Percentiles rank a stretch among this genome's conserved stretches.
Evolutionary conservation across 345 rosid genomes (phyloP).

Genomic region (Mangifera indica): DNA sequence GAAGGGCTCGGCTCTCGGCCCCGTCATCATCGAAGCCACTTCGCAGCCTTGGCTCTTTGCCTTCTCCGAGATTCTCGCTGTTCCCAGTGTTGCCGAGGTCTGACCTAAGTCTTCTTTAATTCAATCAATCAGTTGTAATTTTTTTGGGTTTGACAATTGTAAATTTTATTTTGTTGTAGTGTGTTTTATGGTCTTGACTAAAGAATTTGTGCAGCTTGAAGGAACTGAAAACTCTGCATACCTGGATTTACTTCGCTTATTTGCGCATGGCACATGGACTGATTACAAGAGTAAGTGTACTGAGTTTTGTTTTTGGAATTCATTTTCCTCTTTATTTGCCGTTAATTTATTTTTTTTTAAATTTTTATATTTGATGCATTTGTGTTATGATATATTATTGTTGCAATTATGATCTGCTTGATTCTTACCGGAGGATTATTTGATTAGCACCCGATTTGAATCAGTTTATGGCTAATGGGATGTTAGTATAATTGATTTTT

Average conservation of each 20-base stretch:
- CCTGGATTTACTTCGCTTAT: conserved; percentile 67
- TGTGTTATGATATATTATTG: not conserved
- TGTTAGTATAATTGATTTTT: not conserved
- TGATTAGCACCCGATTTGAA: not conserved
- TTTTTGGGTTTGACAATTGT: not conserved
- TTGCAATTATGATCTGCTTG: not conserved
- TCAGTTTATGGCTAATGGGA: not conserved
- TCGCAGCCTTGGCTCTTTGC: conserved; percentile 87
- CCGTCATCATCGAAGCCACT: conserved; percentile 72
- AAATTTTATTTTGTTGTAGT: not conserved
- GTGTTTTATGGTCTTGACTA: not conserved
- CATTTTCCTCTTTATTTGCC: not conserved
- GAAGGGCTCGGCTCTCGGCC: conserved; percentile 50
- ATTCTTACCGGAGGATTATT: not conserved
- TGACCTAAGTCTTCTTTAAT: not conserved
- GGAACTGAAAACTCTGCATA: conserved; percentile 58
- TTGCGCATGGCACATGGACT: conserved; percentile 92
- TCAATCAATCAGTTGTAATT: not conserved
- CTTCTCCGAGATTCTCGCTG: conserved; percentile 90
- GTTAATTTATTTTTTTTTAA: not conserved
- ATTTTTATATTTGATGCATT: not conserved
- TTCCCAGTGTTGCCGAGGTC: conserved; percentile 57
- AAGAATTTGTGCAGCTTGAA: conserved; percentile 61
- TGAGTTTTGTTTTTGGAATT: not conserved
- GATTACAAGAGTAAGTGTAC: conserved; percentile 67